These are phyloP conservation scores for Boletus reticuloceps DNA, from an alignment of 768 basidiomycete genomes.

Conservation along the genomic window DNA sequence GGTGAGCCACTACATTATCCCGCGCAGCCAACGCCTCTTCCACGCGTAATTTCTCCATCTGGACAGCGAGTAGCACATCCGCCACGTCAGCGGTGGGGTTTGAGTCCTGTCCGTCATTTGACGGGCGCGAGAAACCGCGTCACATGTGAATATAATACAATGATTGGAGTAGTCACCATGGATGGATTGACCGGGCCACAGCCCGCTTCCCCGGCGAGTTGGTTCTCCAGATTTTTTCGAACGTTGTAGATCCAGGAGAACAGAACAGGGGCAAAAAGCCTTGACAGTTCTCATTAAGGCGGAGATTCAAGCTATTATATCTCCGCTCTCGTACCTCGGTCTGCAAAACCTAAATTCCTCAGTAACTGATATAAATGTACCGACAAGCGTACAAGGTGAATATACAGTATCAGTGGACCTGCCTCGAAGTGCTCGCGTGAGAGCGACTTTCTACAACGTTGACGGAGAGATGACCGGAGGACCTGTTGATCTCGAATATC, in stretches of 20 bases:
- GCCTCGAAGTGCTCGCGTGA: slow-evolving; percentile 9
- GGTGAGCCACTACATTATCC: slow-evolving; percentile 56
- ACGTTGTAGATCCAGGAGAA: background rate
- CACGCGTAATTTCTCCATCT: slow-evolving; percentile 50
- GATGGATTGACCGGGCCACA: background rate
- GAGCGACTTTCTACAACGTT: background rate
- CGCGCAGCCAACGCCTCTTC: slow-evolving; percentile 60
- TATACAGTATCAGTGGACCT: slow-evolving; percentile 2
- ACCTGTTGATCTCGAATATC: slow-evolving; percentile 7
- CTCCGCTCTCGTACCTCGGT: background rate
- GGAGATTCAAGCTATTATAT: slow-evolving; percentile 5
- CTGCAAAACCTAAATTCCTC: too few relatives aligned
- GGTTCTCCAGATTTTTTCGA: slow-evolving; percentile 3
- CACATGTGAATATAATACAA: background rate
- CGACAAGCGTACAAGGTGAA: background rate
- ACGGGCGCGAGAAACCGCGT: background rate
- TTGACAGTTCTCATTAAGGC: background rate
- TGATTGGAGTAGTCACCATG: slow-evolving; percentile 12
- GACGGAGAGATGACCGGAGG: background rate
- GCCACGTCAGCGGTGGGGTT: slow-evolving; percentile 21
- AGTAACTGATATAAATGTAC: background rate
- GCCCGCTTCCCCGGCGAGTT: slow-evolving; percentile 1
- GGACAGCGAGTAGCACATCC: slow-evolving; percentile 54
- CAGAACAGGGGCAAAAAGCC: background rate
- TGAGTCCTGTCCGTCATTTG: slow-evolving; percentile 9